Conservation (phyloP, 2,329 filamentous ascomycete species). For the Colletotrichum musicola region DNA sequence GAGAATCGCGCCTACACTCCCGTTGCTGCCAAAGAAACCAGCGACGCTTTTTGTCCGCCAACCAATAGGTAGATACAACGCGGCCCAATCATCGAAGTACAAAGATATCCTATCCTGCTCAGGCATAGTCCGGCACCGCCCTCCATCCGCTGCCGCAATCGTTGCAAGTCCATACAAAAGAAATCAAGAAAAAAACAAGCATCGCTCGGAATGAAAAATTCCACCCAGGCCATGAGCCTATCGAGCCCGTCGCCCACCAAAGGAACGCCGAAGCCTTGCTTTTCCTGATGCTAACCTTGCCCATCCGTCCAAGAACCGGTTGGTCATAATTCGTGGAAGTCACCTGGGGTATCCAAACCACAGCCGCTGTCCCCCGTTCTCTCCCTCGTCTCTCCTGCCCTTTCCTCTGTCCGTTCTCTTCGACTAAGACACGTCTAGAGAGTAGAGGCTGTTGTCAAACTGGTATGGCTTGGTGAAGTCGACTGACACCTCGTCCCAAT, state of each 20-base stretch:
- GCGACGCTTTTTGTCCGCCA: slow-evolving; percentile 5
- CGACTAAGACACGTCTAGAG: slow-evolving; percentile 46
- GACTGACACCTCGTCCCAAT: slow-evolving; percentile 64
- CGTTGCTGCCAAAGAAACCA: slow-evolving; percentile 24
- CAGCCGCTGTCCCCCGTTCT: neutral
- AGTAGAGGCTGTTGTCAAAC: slow-evolving; percentile 60
- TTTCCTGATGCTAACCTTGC: slow-evolving; percentile 32
- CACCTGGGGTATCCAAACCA: slow-evolving; percentile 32
- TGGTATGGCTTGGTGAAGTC: slow-evolving; percentile 67
- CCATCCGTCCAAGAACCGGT: slow-evolving; percentile 25
- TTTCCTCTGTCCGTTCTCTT: neutral
- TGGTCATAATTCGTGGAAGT: slow-evolving; percentile 34
- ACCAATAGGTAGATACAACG: neutral
- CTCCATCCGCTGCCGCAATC: too few relatives aligned
- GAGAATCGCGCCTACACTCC: slow-evolving; percentile 22
- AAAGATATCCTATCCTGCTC: too few relatives aligned
- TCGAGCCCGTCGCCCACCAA: slow-evolving; percentile 5
- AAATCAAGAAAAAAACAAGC: neutral
- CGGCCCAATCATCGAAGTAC: too few relatives aligned
- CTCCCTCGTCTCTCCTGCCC: neutral
- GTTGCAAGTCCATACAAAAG: too few relatives aligned
- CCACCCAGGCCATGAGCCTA: neutral
- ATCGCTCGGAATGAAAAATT: slow-evolving; percentile 22
- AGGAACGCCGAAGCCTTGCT: slow-evolving; percentile 37
- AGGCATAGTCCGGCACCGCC: too few relatives aligned